Base-by-base conservation (phyloP, 768 basidiomycete species). In the Lactarius sp. region DNA sequence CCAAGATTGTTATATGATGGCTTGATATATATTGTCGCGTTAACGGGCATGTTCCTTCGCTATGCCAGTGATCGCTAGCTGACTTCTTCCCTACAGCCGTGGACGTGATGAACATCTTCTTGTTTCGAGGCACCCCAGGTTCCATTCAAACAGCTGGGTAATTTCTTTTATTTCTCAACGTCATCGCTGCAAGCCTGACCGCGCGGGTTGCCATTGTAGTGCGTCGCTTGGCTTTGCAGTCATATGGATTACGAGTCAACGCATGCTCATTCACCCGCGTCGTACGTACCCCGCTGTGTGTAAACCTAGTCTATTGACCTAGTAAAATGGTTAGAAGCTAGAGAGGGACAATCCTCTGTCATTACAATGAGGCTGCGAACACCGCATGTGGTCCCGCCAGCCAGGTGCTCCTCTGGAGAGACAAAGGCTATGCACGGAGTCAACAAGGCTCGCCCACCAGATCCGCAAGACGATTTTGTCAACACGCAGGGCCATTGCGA, bases 211-310 rank as follows among this genome's bases (percentile, higher is more conserved):
- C 27, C 27, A 3, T 27, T 31, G 6, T 50, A 76, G 75, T 36
- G 69, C 73, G 2, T 69, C 74, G 18, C 64, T 75, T 27, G 76
- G 71, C 52, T 74, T 73, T 63, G 68, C 70, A 6, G 56, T 72
- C 34, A 73, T 73, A 12, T 75, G 73, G 75, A 75, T 74, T 60
- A 74, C 71, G 75, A 71, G 70, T 63, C 75, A 76, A 61, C 70
- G 71, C 12, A 69, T 76, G 64, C 70, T 76, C 59, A 73, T 74
- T 49, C 73, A 74, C 46, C 70, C 75, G n/a, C 72, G 69, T 34
- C 69, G 75, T 74, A 66, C 60, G 71, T 58, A 14, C 42, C 27
- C 46, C 5, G 39, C 20, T 12, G 31, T 2, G 14, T 22, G 13
- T 36, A 3, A 20, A 20, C 20, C 8, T 13, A 7, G 2, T 27